Conservation (phyloP, 1,284 basidiomycete species). For the Sanghuangporus baumii region DNA sequence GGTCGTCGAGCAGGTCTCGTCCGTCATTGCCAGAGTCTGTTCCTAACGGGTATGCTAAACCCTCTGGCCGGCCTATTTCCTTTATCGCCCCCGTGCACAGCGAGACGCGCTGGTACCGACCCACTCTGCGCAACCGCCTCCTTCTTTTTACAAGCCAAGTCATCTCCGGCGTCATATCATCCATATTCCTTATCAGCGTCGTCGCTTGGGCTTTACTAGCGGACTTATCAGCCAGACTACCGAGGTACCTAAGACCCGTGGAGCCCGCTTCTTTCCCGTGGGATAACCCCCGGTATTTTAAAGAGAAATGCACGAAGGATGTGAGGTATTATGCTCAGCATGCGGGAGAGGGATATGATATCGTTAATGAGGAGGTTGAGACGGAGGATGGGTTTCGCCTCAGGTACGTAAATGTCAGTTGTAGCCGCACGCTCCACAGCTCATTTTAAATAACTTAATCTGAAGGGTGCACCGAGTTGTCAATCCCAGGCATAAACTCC, state of each 20-base stretch:
- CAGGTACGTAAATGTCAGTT: conserved; percentile 25
- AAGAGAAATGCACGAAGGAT: conserved; percentile 45
- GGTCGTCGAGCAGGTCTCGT: background rate
- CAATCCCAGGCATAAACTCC: conserved; percentile 35
- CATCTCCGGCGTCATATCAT: conserved; percentile 40
- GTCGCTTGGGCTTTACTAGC: conserved; percentile 33
- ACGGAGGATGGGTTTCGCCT: conserved; percentile 54
- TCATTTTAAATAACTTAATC: conserved; percentile 10
- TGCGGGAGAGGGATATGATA: conserved; percentile 42
- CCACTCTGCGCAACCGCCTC: conserved; percentile 18
- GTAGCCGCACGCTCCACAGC: background rate
- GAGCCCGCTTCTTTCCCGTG: conserved; percentile 27
- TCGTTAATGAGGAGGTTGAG: conserved; percentile 48
- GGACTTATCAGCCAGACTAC: conserved; percentile 25
- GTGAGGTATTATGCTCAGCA: conserved; percentile 48
- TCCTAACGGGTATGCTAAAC: background rate
- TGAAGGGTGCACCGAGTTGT: conserved; percentile 46
- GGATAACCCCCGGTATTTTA: conserved; percentile 45
- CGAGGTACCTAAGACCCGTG: conserved; percentile 24
- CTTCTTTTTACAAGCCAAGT: conserved; percentile 38
- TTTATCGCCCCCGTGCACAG: conserved; percentile 8
- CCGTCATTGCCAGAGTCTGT: background rate
- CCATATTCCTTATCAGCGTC: conserved; percentile 40
- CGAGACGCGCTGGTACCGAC: background rate
- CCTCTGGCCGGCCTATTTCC: conserved; percentile 14